phyloP scores from a whole-genome alignment of 2,329 filamentous ascomycete species.

The Pseudocercospora vitis region DNA sequence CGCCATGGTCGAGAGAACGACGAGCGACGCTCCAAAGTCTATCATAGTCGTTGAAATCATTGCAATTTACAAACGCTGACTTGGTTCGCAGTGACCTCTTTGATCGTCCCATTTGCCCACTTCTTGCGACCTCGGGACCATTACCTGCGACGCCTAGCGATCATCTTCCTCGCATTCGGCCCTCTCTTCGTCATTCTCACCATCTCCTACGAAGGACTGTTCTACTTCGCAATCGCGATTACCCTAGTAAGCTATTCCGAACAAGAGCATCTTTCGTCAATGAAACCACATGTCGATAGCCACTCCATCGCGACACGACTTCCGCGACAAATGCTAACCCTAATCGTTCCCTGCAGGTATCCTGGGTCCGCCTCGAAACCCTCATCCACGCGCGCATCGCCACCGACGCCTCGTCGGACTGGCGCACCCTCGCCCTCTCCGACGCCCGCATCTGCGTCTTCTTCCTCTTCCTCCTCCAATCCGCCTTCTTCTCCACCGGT shows the following conservation, averaged over 20 bases:
- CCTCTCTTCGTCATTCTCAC: conserved; percentile 94
- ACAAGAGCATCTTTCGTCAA: too few species aligned
- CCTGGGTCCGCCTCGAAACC: conserved; percentile 92
- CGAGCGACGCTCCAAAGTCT: too few species aligned
- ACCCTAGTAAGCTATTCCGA: too few species aligned
- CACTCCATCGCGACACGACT: too few species aligned
- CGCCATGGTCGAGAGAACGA: too few species aligned
- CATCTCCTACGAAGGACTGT: conserved; percentile 95
- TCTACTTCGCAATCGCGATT: conserved; percentile 86
- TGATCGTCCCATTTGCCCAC: conserved; percentile 79
- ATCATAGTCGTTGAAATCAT: too few species aligned
- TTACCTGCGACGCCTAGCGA: conserved; percentile 83
- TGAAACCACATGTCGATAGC: too few species aligned
- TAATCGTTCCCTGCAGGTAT: too few species aligned
- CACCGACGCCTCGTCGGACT: conserved; percentile 32
- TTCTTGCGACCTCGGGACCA: conserved; percentile 76
- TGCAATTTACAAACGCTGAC: not conserved
- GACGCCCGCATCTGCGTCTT: conserved; percentile 88
- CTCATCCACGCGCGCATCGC: conserved; percentile 56
- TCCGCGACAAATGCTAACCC: too few species aligned
- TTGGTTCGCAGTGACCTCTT: conserved; percentile 62
- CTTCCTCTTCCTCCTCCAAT: conserved; percentile 92
- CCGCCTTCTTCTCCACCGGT: conserved; percentile 94
- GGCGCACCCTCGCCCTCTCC: conserved; percentile 72
- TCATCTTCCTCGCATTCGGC: conserved; percentile 89